These are phyloP conservation scores for Hypholoma fasciculare DNA, from an alignment of 768 basidiomycete genomes.

Conservation along the genomic window DNA sequence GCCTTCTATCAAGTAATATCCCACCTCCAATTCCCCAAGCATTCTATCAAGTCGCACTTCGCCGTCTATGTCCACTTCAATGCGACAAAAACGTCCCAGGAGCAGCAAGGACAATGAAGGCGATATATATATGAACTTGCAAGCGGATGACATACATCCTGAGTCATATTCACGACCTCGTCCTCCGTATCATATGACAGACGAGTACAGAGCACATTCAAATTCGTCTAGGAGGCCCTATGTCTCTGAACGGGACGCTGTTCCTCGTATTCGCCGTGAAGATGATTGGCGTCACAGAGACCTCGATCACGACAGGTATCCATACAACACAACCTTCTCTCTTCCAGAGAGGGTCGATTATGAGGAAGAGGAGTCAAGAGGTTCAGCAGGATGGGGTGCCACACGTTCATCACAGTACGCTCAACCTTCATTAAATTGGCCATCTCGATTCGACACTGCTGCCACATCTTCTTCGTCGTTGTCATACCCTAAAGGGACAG, in stretches of 20 bases:
- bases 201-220: constrained; percentile 47
- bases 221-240: constrained; percentile 42
- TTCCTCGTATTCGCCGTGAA: constrained; percentile 53
- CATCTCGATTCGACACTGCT: constrained; percentile 46
- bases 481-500: constrained; percentile 48
- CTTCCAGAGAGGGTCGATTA: constrained; percentile 51
- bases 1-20: constrained; percentile 31
- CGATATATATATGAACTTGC: constrained; percentile 48
- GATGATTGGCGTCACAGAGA: constrained; percentile 54
- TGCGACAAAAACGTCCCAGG: constrained; percentile 56
- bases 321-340: constrained; percentile 48
- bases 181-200: constrained; percentile 46
- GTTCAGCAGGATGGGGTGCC: constrained; percentile 45
- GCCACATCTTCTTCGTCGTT: constrained; percentile 38
- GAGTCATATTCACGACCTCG: constrained; percentile 54
- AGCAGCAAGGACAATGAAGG: constrained; percentile 49
- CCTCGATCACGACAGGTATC: constrained; percentile 45
- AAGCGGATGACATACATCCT: constrained; percentile 50
- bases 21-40: constrained; percentile 11
- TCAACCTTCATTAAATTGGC: constrained; percentile 47
- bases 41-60: neutral
- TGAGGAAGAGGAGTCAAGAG: constrained; percentile 43
- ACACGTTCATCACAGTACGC: constrained; percentile 42
- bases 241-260: constrained; percentile 49
- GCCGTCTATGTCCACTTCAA: constrained; percentile 15